Percentiles rank a stretch among this genome's conserved stretches.
These are phyloP conservation scores for Coemansia sp. DNA, from an alignment of 192 early-diverging fungal species.

Conservation along the genomic window DNA sequence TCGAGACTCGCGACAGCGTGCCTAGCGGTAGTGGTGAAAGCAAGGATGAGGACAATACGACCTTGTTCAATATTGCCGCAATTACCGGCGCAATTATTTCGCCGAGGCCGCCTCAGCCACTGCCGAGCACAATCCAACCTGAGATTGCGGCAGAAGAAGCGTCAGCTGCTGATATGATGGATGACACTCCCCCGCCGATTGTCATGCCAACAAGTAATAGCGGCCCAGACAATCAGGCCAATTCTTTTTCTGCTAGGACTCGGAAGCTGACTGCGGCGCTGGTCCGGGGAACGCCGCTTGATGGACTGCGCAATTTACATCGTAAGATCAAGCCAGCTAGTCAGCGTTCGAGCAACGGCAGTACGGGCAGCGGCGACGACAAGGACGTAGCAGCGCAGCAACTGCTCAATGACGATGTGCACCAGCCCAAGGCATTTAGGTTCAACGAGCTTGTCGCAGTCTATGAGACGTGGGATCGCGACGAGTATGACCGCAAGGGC, in stretches of 20 bases:
- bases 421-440: conserved; percentile 32
- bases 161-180: neutral
- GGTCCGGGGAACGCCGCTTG: conserved; percentile 30
- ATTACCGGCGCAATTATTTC: conserved; percentile 20
- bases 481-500: conserved; percentile 88
- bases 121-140: neutral
- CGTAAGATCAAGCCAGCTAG: conserved; percentile 23
- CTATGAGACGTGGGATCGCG: conserved; percentile 67
- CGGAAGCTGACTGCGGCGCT: conserved; percentile 35
- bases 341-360: conserved; percentile 5
- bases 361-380: neutral
- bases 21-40: conserved; percentile 8
- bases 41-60: conserved; percentile 18
- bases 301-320: conserved; percentile 31
- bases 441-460: conserved; percentile 60
- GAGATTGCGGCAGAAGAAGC: neutral
- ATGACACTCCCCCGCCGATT: conserved; percentile 3
- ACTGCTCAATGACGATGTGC: neutral
- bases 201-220: neutral
- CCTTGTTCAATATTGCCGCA: conserved; percentile 30
- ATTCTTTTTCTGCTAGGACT: conserved; percentile 19
- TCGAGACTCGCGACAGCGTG: neutral
- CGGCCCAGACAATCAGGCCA: neutral
- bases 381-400: neutral
- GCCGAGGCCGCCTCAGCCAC: conserved; percentile 12